phyloP scores from a whole-genome alignment of 2,329 filamentous ascomycete genomes.

The Penicillium verrucosum region DNA sequence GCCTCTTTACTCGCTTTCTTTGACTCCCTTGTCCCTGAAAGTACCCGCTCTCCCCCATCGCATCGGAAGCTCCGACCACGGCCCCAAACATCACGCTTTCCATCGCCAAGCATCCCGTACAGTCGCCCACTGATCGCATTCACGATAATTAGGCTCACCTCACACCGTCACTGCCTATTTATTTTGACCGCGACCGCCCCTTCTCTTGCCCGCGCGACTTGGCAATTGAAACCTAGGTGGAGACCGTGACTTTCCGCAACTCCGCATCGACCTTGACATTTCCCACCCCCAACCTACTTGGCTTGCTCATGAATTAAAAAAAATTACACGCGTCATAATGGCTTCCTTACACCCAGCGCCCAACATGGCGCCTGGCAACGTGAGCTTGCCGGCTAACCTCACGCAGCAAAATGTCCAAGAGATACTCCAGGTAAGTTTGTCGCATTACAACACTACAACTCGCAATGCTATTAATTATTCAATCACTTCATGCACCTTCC shows the following conservation, averaged over 20 bases:
- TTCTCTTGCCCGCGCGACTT: slow-evolving; percentile 26
- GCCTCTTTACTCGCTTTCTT: slow-evolving; percentile 21
- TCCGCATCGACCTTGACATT: slow-evolving; percentile 23
- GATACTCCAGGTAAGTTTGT: slow-evolving; percentile 52
- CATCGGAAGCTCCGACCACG: slow-evolving; percentile 27
- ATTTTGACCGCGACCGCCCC: slow-evolving; percentile 10
- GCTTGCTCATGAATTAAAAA: slow-evolving; percentile 32
- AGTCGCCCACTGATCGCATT: slow-evolving; percentile 26
- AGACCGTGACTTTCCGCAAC: slow-evolving; percentile 18
- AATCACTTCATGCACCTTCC: neutral
- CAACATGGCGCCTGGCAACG: slow-evolving; percentile 64
- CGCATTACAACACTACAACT: neutral
- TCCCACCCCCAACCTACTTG: slow-evolving; percentile 14
- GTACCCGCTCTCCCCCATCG: slow-evolving; percentile 24
- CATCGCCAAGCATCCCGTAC: slow-evolving; percentile 35
- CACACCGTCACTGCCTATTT: slow-evolving; percentile 19
- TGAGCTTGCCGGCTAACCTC: slow-evolving; percentile 62
- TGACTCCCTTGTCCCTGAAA: slow-evolving; percentile 15
- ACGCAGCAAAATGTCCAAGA: slow-evolving; percentile 77
- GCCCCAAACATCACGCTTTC: slow-evolving; percentile 32
- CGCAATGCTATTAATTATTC: neutral
- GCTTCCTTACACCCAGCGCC: slow-evolving; percentile 74
- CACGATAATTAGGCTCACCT: slow-evolving; percentile 22
- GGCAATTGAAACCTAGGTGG: slow-evolving; percentile 17
- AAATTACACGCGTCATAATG: slow-evolving; percentile 54